Conservation (phyloP, 257 asterid species). For the Nicotiana paniculata region DNA sequence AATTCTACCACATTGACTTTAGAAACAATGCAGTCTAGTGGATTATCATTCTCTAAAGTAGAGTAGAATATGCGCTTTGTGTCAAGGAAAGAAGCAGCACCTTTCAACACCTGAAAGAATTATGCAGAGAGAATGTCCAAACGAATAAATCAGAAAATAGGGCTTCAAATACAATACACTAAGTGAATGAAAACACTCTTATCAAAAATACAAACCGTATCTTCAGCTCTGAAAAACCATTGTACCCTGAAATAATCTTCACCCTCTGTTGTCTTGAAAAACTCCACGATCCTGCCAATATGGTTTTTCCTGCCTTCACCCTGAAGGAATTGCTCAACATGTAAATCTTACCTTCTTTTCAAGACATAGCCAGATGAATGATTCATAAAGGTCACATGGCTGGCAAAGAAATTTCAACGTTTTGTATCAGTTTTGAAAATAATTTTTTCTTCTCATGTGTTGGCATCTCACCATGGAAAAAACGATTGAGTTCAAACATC, state of each 20-base stretch:
- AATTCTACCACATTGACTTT: constrained; percentile 52
- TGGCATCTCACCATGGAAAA: neutral
- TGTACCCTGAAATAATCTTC: constrained; percentile 86
- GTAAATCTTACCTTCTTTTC: constrained; percentile 6
- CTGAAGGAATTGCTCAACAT: constrained; percentile 75
- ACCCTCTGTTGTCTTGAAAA: constrained; percentile 63
- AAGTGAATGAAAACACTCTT: neutral
- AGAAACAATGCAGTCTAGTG: constrained; percentile 75
- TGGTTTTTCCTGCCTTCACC: constrained; percentile 73
- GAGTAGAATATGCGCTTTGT: constrained; percentile 80
- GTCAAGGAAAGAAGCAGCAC: constrained; percentile 52
- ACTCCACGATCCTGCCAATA: constrained; percentile 77
- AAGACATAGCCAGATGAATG: constrained; percentile 52
- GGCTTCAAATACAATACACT: neutral
- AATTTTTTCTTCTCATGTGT: neutral
- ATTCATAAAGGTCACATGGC: constrained; percentile 31
- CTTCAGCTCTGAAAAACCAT: constrained; percentile 91
- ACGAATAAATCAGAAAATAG: neutral
- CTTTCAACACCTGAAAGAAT: constrained; percentile 58
- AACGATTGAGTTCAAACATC: neutral
- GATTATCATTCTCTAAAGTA: constrained; percentile 62
- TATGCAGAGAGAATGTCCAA: neutral
- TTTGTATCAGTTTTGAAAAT: constrained; percentile 14
- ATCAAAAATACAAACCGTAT: constrained; percentile 54
- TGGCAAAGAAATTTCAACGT: constrained; percentile 21